Evolutionary conservation across 78 protist genomes (phyloP).

Genomic region (Carpediemonas membranifera): DNA sequence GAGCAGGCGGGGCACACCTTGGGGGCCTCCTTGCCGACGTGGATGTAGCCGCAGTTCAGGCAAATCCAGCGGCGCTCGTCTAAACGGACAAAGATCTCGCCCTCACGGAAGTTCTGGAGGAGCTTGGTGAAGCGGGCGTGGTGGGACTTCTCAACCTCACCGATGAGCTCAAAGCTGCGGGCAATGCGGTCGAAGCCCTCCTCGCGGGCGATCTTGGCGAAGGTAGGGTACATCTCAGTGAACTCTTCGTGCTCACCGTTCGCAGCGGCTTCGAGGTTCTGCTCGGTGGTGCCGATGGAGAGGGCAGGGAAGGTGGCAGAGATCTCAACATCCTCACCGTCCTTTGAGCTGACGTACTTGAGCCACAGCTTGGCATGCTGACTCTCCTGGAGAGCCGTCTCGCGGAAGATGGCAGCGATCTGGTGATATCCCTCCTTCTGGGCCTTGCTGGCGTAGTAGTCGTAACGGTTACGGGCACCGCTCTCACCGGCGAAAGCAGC

Average conservation of each 20-base stretch:
- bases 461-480: constrained; percentile 1
- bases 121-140: not conserved
- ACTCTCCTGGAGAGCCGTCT: constrained; percentile 12
- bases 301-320: constrained; percentile 6
- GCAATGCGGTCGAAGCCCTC: constrained; percentile 10
- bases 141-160: constrained; percentile 1
- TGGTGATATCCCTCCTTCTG: not conserved
- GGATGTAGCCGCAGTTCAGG: constrained; percentile 3
- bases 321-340: not conserved
- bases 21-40: constrained; percentile 1
- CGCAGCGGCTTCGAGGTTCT: not conserved
- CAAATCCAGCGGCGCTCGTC: not conserved
- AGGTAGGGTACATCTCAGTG: not conserved
- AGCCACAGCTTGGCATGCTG: constrained; percentile 8
- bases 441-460: not conserved
- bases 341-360: not conserved
- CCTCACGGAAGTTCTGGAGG: not conserved
- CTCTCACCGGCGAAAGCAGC: not conserved
- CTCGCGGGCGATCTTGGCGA: not conserved
- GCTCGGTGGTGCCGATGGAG: not conserved
- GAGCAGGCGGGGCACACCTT: constrained; percentile 5
- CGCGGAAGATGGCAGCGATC: constrained; percentile 7
- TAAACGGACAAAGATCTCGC: not conserved
- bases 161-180: not conserved
- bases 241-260: not conserved